phyloP scores from a whole-genome alignment of 1,284 basidiomycete genomes.

The Ganoderma sp. region DNA sequence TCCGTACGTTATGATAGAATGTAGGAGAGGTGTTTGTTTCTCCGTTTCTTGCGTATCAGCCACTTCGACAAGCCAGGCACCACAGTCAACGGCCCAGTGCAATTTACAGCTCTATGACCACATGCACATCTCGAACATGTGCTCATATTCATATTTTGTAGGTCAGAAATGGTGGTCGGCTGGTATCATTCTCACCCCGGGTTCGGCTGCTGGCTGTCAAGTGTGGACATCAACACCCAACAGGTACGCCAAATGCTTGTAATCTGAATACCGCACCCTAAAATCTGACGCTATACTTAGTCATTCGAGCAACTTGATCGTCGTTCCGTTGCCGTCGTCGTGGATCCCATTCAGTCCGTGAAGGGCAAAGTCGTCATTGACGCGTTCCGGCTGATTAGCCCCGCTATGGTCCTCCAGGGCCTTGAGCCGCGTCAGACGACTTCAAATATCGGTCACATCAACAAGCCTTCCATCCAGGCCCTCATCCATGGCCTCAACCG shows the following conservation, averaged over 20 bases:
- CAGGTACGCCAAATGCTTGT: constrained; percentile 58
- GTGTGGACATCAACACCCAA: constrained; percentile 99
- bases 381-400: constrained; percentile 96
- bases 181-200: constrained; percentile 99
- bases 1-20: neutral
- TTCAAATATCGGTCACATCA: constrained; percentile 98
- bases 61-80: neutral
- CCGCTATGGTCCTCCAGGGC: constrained; percentile 84
- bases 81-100: neutral
- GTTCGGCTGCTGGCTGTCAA: constrained; percentile 99
- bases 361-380: constrained; percentile 99
- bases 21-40: neutral
- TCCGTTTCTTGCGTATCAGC: neutral
- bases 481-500: constrained; percentile 95
- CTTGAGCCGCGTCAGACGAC: constrained; percentile 98
- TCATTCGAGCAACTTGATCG: constrained; percentile 97
- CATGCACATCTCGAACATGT: constrained; percentile 39
- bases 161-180: constrained; percentile 98
- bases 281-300: constrained; percentile 47
- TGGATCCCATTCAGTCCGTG: constrained; percentile 99
- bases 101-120: neutral
- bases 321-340: constrained; percentile 96
- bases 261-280: neutral
- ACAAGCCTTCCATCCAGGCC: constrained; percentile 98
- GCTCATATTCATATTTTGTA: neutral